A percentile compares a stretch with the other conserved stretches of the same genome.
These are phyloP conservation scores for Juncus inflexus DNA, from an alignment of 176 grass and related monocot species.

Conservation along the genomic window DNA sequence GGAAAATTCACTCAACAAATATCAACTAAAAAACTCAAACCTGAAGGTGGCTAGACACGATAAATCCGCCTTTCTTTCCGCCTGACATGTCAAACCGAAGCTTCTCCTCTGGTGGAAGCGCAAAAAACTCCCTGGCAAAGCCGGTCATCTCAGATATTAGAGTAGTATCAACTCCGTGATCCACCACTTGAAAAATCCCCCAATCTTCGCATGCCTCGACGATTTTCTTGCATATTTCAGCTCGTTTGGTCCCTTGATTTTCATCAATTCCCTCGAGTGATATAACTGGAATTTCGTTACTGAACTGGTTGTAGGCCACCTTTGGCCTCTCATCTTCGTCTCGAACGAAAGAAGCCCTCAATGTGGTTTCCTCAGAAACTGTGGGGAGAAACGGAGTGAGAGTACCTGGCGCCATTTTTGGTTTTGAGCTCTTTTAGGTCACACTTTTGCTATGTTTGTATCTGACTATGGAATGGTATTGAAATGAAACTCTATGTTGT, in stretches of 20 bases:
- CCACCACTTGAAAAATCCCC: conserved; percentile 94
- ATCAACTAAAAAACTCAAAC: conserved; percentile 22
- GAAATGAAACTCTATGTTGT: not conserved
- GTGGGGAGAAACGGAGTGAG: conserved; percentile 54
- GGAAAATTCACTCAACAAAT: not conserved
- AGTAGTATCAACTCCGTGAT: conserved; percentile 62
- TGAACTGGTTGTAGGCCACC: conserved; percentile 89
- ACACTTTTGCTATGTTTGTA: not conserved
- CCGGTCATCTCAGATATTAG: conserved; percentile 55
- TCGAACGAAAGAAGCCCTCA: conserved; percentile 73
- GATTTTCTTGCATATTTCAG: conserved; percentile 56
- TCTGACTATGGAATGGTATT: not conserved
- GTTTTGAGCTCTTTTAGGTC: not conserved
- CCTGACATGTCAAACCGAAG: conserved; percentile 84
- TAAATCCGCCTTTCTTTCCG: conserved; percentile 93
- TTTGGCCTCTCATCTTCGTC: conserved; percentile 89
- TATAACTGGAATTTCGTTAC: conserved; percentile 67
- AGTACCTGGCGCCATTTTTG: conserved; percentile 42
- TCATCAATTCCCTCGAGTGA: conserved; percentile 62
- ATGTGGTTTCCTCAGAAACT: conserved; percentile 35
- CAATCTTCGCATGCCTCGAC: conserved; percentile 72
- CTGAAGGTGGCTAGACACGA: conserved; percentile 96
- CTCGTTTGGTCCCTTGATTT: conserved; percentile 22
- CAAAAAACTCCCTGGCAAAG: conserved; percentile 65
- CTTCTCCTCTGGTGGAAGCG: conserved; percentile 73